Evolutionary conservation across 768 basidiomycete species (phyloP), one percentile per base, ranked within the genome.

Genomic region (Candolleomyces eurysporus): DNA sequence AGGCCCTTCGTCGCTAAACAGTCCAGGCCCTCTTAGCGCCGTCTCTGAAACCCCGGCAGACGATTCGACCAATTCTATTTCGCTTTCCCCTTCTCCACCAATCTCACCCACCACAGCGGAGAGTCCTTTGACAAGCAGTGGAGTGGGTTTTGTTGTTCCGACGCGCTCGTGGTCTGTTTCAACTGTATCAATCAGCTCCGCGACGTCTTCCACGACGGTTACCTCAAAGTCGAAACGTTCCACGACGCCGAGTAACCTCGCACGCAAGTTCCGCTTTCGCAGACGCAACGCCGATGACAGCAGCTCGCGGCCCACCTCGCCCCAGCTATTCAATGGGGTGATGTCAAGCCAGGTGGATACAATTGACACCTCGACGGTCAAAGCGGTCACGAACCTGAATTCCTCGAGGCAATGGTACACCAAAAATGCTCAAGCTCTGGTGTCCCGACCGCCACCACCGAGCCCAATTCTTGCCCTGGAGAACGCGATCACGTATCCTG

Each of bases 111-210:
- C 69, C 59, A 43, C 48, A 21, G 49, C 45, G 48, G 62, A 31
- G 22, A 21, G 17, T 10, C 13, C 54, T 8, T 56, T 26, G 39
- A 40, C 17, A 19, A 61, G 30, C 46, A 19, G 22, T 19, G 48
- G 21, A 50, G 36, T 10, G 16, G n/a, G n/a, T 5, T 36, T 42
- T 32, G 71, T 72, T 58, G 71, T 76, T 21, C 76, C 79, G 40
- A 76, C 78, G 7, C 82, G 84, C 48, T 78, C 80, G 49, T 82
- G 79, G 30, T 89, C 89, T 2, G 75, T 85, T 9, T 86, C 89
- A 57, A 82, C 74, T 70, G 65, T 86, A 46, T 82, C 85, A 11
- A 67, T 79, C 39, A 75, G 78, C 36, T 75, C 80, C 22, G 75
- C 76, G 21, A 82, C 84, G 46, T 75, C 83, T 71, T 72, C 81